phyloP scores from a whole-genome alignment of 2,329 filamentous ascomycete species.

The Aspergillus vadensis region DNA sequence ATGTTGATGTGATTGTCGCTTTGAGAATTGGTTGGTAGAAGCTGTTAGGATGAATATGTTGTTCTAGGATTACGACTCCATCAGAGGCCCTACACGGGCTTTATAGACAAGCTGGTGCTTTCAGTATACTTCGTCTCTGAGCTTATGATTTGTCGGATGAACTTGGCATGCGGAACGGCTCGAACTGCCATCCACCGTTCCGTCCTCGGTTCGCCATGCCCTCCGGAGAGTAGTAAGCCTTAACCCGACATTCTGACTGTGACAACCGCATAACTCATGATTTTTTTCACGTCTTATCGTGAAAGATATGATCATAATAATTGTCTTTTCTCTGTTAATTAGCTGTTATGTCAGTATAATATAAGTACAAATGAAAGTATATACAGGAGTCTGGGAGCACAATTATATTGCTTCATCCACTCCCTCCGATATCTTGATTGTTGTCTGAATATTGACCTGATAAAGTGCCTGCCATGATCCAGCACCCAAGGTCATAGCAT shows the following conservation, averaged over 20 bases:
- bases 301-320: too few relatives aligned
- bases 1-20: background rate
- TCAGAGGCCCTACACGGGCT: too few relatives aligned
- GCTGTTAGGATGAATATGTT: background rate
- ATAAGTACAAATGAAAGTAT: background rate
- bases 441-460: slow-evolving; percentile 7
- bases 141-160: background rate
- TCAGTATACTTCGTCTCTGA: background rate
- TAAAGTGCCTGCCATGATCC: background rate
- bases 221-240: background rate
- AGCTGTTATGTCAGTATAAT: background rate
- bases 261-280: too few relatives aligned
- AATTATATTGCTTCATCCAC: background rate
- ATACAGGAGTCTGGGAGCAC: background rate
- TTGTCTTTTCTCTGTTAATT: background rate
- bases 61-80: background rate
- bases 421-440: slow-evolving; percentile 2
- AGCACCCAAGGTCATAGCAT: background rate
- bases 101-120: background rate
- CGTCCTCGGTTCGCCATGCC: slow-evolving; percentile 5
- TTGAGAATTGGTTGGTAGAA: background rate
- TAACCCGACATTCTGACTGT: too few relatives aligned
- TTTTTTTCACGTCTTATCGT: too few relatives aligned
- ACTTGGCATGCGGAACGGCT: background rate
- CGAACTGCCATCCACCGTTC: slow-evolving; percentile 2